These are phyloP conservation scores for Tripterygium wilfordii DNA, from an alignment of 177 flowering plant genomes.

Conservation along the genomic window DNA sequence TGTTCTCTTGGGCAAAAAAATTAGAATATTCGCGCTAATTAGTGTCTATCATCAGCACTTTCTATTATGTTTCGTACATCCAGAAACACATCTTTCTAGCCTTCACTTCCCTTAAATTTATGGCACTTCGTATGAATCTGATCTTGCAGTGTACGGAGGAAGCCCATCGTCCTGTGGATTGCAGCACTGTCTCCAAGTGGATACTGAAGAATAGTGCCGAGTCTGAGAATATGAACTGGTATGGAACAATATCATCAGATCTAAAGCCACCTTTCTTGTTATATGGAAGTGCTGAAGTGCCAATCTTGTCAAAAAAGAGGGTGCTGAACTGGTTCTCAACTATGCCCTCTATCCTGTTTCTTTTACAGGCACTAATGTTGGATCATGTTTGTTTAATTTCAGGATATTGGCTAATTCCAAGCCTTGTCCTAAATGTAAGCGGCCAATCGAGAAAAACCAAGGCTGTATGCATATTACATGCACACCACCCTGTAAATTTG, in stretches of 20 bases:
- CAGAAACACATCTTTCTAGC: background rate
- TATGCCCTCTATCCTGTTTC: background rate
- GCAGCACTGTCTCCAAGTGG: constrained; percentile 50
- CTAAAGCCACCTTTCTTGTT: background rate
- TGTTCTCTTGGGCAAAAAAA: background rate
- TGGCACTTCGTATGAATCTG: background rate
- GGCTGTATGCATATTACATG: constrained; percentile 79
- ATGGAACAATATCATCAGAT: background rate
- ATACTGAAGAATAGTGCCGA: constrained; percentile 45
- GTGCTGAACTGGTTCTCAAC: background rate
- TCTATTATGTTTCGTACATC: too few relatives aligned
- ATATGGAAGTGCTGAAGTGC: too few relatives aligned
- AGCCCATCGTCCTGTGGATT: constrained; percentile 59
- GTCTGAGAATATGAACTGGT: constrained; percentile 55
- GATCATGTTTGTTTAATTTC: constrained; percentile 6
- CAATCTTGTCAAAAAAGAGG: too few relatives aligned
- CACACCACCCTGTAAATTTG: constrained; percentile 71
- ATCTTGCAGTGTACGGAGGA: constrained; percentile 46
- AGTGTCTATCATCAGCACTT: too few relatives aligned
- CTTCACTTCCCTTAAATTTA: background rate
- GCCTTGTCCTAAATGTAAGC: constrained; percentile 64
- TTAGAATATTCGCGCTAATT: too few relatives aligned
- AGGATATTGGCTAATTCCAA: constrained; percentile 67
- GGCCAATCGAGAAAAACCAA: constrained; percentile 65
- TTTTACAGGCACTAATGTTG: background rate